phyloP scores from a whole-genome alignment of 495 filamentous ascomycete genomes.

The Xylaria bambusicola region DNA sequence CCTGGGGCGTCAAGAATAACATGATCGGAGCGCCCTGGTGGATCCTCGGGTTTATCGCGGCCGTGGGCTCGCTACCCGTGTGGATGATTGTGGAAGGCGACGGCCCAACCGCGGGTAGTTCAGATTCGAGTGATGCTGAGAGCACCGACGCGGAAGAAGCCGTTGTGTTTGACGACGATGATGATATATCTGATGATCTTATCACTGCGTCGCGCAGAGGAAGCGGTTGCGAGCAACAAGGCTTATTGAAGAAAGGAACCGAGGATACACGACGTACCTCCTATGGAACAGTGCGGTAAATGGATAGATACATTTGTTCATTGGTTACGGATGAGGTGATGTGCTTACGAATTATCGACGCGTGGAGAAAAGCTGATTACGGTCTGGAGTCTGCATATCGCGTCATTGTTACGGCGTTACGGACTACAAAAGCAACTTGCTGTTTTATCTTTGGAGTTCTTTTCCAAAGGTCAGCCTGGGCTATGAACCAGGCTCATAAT shows the following conservation, averaged over 20 bases:
- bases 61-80: conserved; percentile 64
- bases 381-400: not conserved
- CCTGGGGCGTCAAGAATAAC: conserved; percentile 67
- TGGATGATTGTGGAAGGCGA: conserved; percentile 76
- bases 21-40: conserved; percentile 81
- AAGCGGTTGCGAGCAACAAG: not conserved
- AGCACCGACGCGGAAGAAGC: conserved; percentile 33
- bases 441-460: not conserved
- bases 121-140: conserved; percentile 35
- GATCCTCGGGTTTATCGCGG: conserved; percentile 60
- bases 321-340: not conserved
- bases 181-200: not conserved
- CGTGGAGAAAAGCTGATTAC: not conserved
- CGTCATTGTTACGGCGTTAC: conserved; percentile 20
- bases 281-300: conserved; percentile 9
- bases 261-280: not conserved
- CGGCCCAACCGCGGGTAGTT: conserved; percentile 53
- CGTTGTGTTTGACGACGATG: conserved; percentile 18
- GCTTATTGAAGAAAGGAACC: not conserved
- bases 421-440: conserved; percentile 18
- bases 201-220: not conserved
- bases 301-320: no score
- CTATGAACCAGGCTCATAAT: no score
- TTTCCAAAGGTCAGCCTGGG: no score
- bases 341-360: conserved; percentile 3